Base-by-base conservation (phyloP, 192 early-diverging fungal genomes). In the Geosiphon pyriformis region DNA sequence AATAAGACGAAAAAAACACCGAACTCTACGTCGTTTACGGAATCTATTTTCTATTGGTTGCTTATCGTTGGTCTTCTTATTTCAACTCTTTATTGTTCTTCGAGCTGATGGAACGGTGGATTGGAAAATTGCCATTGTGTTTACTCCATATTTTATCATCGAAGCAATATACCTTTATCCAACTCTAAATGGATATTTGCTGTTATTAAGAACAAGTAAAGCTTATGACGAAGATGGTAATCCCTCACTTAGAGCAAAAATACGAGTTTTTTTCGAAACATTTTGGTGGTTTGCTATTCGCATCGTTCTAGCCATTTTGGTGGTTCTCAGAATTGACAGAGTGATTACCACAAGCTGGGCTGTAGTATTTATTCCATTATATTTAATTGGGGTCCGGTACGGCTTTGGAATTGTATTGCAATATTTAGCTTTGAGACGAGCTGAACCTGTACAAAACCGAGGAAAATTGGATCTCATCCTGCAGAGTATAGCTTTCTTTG, bases 121-220 rank as follows among this genome's bases (percentile, higher is more conserved):
- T 25, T 87, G 84, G 81, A 78, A 80, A 2, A 88, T 84, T 55
- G 80, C 78, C 35, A 61, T 81, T 0, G 87, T 95, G 1, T 92
- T 92, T 74, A 72, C 82, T 23, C 94, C 94, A 25, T 94, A 90
- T 80, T 91, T 93, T 69, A 51, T 88, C n/a, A 61, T 94, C 11
- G 94, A 98, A 65, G 78, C 66, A 17, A 75, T 90, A 26, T 75
- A 92, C 52, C 74, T 92, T 54, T 23, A 90, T 20, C 70, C 78
- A 30, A 67, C 65, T 32, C 2, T 72, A 25, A 58, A 83, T n/a
- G 74, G 78, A 27, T 68, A 72, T 51, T 27, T 68, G 64, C 27
- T 74, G 29, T 52, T 59, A 23, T 49, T 76, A 26, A 71, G 37
- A 51, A 64, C 73, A 10, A 37, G 56, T 8, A 50, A 23, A n/a